Conservation (phyloP, 1,139 yeast genomes). For the Candida frijolesensis region DNA sequence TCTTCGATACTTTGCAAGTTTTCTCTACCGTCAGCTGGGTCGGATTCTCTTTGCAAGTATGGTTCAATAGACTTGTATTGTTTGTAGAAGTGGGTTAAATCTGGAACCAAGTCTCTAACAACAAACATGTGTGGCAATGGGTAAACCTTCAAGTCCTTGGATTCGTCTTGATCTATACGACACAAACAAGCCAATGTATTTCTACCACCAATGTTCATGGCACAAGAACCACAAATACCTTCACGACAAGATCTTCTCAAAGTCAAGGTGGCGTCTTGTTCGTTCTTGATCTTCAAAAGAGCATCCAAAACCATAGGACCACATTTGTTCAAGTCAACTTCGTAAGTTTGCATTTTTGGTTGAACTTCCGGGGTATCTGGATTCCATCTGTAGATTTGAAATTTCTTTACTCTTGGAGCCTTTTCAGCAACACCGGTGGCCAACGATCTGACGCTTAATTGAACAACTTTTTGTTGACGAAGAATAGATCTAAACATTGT, state of each 20-base stretch:
- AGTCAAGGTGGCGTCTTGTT: conserved; percentile 92
- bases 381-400: conserved; percentile 96
- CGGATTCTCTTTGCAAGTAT: conserved; percentile 79
- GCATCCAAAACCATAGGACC: conserved; percentile 99
- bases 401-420: conserved; percentile 69
- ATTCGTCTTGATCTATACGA: conserved; percentile 79
- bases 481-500: conserved; percentile 21
- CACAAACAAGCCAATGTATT: conserved; percentile 97
- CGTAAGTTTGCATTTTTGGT: conserved; percentile 83
- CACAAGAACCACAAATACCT: conserved; percentile 99
- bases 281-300: conserved; percentile 88
- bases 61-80: conserved; percentile 99
- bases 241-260: conserved; percentile 99
- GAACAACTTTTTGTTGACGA: conserved; percentile 30
- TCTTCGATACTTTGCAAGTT: conserved; percentile 89
- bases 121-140: conserved; percentile 99
- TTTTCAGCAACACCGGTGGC: conserved; percentile 43
- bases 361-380: conserved; percentile 95
- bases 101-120: conserved; percentile 96
- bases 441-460: conserved; percentile 31
- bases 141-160: conserved; percentile 82
- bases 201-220: conserved; percentile 98
- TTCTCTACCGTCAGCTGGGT: conserved; percentile 91
- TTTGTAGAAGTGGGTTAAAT: conserved; percentile 94
- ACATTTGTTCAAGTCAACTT: conserved; percentile 84